A percentile compares a stretch with the other conserved stretches of the same genome.
Conservation (phyloP, 352 stramenopile genomes). For the Thalassiosira livingstoniorum region DNA sequence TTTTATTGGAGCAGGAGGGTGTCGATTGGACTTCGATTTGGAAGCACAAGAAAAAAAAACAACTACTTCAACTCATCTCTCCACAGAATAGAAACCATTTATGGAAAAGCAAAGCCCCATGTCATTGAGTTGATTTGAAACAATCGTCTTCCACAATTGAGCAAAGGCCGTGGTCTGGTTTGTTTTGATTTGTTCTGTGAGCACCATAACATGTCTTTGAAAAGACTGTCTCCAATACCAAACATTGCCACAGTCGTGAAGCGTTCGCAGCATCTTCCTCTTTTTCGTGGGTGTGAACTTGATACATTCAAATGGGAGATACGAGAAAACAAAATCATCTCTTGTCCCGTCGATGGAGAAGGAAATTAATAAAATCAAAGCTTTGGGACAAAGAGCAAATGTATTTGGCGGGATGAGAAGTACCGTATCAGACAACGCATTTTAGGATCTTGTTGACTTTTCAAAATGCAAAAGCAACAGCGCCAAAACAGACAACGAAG, state of each 20-base stretch:
- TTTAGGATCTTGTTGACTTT: too few species aligned
- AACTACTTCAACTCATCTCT: constrained; percentile 17
- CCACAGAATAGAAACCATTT: background rate
- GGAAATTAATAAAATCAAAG: too few species aligned
- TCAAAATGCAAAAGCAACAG: too few species aligned
- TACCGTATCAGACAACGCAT: too few species aligned
- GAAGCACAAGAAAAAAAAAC: background rate
- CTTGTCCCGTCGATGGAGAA: too few species aligned
- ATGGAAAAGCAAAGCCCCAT: background rate
- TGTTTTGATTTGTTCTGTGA: background rate
- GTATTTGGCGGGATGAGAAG: too few species aligned
- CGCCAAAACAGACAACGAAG: too few species aligned
- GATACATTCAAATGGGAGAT: too few species aligned
- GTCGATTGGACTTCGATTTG: constrained; percentile 23
- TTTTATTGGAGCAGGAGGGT: constrained; percentile 17
- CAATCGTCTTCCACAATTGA: constrained; percentile 12
- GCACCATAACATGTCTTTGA: background rate
- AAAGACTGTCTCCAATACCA: background rate
- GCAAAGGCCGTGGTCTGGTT: background rate
- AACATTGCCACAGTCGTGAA: background rate
- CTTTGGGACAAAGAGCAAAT: too few species aligned
- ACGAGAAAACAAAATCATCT: too few species aligned
- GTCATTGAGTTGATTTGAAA: constrained; percentile 9
- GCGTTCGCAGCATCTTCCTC: background rate
- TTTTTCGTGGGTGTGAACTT: background rate